Base-by-base conservation (phyloP, 2,329 filamentous ascomycete species). In the Pyrenophora graminea region DNA sequence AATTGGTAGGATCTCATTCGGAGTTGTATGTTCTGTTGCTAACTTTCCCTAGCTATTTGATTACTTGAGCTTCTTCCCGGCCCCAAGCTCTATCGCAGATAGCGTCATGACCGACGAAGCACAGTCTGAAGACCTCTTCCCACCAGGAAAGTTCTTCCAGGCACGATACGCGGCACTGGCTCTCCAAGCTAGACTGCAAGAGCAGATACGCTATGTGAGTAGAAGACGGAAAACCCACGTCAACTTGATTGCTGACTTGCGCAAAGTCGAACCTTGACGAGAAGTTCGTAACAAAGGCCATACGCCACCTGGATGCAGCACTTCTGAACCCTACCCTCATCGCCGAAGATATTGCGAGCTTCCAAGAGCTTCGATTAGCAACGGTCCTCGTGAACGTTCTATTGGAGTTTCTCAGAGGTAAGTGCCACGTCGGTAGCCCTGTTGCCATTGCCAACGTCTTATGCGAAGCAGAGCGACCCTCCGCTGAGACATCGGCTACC, bases 321-420 rank as follows among this genome's bases (percentile, higher is more conserved):
- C 53, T 73, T 25, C 58, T 72, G 13, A 64, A 69, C 34, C 54
- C 58, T 18, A 46, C 46, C 3, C 51, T 73, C 25, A 59, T 72
- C 9, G 55, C 56, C 17, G 48, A 61, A 13, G 53, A 63, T 1
- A 48, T 66, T 7, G 56, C 58, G 4, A 48, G 48, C n/a, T 55
- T 56, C 8, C 56, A 62, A 17, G 61, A 66, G 49, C 39, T 69
- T 6, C 53, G 63, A 39, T 52, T 74, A 18, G 66, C 68, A 6
- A 60, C 61, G 25, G 61, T 67, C 2, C 45, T 73, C 6, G 63
- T 71, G 4, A 51, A 50, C 17, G 61, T 66, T 8, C 62, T 73
- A 25, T 40, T 72, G 4, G 64, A 67, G 18, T 70, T 74, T 32
- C 60, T 74, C 10, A 68, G 66, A 67, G 70, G 70, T 69, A 63